phyloP scores from a whole-genome alignment of 2,329 filamentous ascomycete species.

The Rhexocercosporidium sp. region DNA sequence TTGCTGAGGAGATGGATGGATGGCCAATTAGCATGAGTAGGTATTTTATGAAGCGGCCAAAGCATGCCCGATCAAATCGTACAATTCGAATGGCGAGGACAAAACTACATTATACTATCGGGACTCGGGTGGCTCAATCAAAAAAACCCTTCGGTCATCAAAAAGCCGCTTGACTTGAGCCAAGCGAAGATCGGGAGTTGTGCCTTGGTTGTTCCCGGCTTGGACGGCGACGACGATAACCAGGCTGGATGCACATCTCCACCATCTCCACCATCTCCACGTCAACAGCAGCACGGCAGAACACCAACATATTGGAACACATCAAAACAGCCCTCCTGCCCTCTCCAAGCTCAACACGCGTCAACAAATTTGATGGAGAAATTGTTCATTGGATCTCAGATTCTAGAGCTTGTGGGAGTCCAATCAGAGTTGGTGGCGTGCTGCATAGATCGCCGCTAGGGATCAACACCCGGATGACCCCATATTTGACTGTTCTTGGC shows the following conservation, averaged over 20 bases:
- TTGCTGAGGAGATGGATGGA: not conserved
- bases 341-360: slow-evolving; percentile 1
- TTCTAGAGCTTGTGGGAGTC: not conserved
- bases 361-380: not conserved
- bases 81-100: not conserved
- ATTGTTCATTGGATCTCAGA: not conserved
- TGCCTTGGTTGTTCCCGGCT: slow-evolving; percentile 6
- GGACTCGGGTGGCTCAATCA: slow-evolving; percentile 1
- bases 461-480: slow-evolving; percentile 1
- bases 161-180: not conserved
- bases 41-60: not conserved
- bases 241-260: not conserved
- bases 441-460: slow-evolving; percentile 4
- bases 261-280: too few species aligned
- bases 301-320: too few species aligned
- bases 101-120: not conserved
- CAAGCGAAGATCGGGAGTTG: not conserved
- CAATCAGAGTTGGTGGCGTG: not conserved
- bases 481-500: slow-evolving; percentile 5
- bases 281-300: not conserved
- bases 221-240: not conserved
- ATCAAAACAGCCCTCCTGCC: not conserved
- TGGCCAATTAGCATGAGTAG: not conserved
- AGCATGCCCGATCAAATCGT: not conserved
- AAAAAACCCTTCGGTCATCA: not conserved